These are phyloP conservation scores for Mimosa bimucronata DNA, from an alignment of 306 rosid species.

Conservation along the genomic window DNA sequence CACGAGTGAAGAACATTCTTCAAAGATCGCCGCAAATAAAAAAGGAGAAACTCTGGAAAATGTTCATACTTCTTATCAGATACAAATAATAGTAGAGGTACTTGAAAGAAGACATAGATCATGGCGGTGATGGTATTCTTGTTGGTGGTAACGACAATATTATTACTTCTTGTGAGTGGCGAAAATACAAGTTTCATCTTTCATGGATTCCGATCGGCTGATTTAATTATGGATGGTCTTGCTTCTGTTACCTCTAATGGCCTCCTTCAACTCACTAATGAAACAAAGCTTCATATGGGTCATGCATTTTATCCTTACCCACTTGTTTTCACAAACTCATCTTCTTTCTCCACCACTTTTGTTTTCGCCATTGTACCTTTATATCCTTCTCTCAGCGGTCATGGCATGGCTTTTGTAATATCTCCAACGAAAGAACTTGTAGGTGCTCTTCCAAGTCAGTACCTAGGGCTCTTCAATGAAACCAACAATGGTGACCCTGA, in stretches of 20 bases:
- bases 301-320: conserved; percentile 53
- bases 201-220: not conserved
- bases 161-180: not conserved
- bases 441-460: not conserved
- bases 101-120: not conserved
- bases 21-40: too few species aligned
- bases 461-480: not conserved
- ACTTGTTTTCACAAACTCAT: conserved; percentile 18
- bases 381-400: conserved; percentile 31
- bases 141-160: not conserved
- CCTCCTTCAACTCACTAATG: conserved; percentile 60
- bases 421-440: conserved; percentile 56
- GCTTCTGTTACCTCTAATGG: conserved; percentile 56
- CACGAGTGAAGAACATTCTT: not conserved
- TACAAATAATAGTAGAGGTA: too few species aligned
- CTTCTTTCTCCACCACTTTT: conserved; percentile 61
- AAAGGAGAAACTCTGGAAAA: too few species aligned
- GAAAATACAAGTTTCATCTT: not conserved
- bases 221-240: conserved; percentile 44
- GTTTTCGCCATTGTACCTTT: not conserved
- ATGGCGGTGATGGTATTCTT: not conserved
- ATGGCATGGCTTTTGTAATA: conserved; percentile 61
- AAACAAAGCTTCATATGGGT: conserved; percentile 43
- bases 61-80: too few species aligned
- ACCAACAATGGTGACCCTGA: not conserved